Conservation (phyloP, 768 basidiomycete genomes). For the Serendipita sp. region DNA sequence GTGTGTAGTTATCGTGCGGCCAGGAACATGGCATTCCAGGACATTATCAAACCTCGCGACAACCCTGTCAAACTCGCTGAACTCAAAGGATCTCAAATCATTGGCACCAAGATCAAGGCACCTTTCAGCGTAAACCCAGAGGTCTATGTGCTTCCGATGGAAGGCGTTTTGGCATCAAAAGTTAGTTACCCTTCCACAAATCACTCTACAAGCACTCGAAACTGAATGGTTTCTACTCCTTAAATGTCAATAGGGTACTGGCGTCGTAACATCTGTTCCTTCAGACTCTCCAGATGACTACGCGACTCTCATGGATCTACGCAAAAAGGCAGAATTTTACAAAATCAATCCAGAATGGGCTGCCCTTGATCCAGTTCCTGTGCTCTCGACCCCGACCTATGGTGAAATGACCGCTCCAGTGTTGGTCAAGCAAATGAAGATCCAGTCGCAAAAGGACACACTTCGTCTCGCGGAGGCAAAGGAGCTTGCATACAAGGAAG, state of each 20-base stretch:
- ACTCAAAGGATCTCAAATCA: constrained; percentile 58
- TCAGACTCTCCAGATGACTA: constrained; percentile 98
- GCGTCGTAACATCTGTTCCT: constrained; percentile 94
- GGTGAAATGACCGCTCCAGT: constrained; percentile 79
- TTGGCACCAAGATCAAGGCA: constrained; percentile 83
- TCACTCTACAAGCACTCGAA: neutral
- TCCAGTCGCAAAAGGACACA: constrained; percentile 84
- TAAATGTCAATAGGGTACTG: constrained; percentile 54
- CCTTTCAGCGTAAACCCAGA: constrained; percentile 69
- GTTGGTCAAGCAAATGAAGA: constrained; percentile 76
- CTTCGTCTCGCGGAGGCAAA: constrained; percentile 93
- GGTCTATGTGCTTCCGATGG: constrained; percentile 98
- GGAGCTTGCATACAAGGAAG: constrained; percentile 95
- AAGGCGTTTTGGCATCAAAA: constrained; percentile 90
- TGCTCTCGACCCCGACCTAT: constrained; percentile 79
- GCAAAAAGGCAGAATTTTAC: constrained; percentile 94
- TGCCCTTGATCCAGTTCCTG: constrained; percentile 68
- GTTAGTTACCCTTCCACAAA: constrained; percentile 19
- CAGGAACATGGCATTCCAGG: constrained; percentile 94
- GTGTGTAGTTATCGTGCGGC: constrained; percentile 79
- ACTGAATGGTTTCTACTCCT: constrained; percentile 4
- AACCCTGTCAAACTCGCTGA: constrained; percentile 59
- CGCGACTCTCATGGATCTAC: constrained; percentile 73
- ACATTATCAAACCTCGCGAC: constrained; percentile 49
- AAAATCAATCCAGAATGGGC: constrained; percentile 85